A percentile compares a stretch with the other conserved stretches of the same genome.
These are phyloP conservation scores for Solanum verrucosum DNA, from an alignment of 257 asterid species.

Conservation along the genomic window DNA sequence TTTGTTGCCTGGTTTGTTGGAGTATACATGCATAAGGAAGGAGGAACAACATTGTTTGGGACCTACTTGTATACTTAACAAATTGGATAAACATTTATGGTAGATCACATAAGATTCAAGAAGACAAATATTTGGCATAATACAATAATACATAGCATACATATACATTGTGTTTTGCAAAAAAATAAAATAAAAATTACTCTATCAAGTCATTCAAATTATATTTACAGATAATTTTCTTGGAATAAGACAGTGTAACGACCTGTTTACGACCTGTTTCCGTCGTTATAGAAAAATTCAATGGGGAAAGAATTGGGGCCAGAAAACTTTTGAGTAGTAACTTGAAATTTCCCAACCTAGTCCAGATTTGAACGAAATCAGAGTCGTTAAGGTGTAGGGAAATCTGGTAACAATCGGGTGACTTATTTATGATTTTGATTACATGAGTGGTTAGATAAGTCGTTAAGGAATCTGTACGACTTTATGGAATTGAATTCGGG, in stretches of 20 bases:
- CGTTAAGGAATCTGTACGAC: too few relatives aligned
- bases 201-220: neutral
- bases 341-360: too few relatives aligned
- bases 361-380: too few relatives aligned
- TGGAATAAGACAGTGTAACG: neutral
- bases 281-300: too few relatives aligned
- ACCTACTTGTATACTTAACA: conserved; percentile 18
- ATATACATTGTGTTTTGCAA: neutral
- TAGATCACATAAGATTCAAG: conserved; percentile 14
- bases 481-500: too few relatives aligned
- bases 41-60: conserved; percentile 22
- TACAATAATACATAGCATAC: neutral
- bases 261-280: too few relatives aligned
- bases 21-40: conserved; percentile 53
- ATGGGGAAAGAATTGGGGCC: too few relatives aligned
- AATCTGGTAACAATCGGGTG: too few relatives aligned
- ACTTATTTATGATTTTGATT: too few relatives aligned
- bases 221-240: neutral
- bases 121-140: neutral
- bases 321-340: too few relatives aligned
- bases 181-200: neutral
- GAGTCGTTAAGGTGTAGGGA: too few relatives aligned
- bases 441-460: too few relatives aligned
- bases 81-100: conserved; percentile 31
- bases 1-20: conserved; percentile 43